phyloP scores from a whole-genome alignment of 2,329 filamentous ascomycete species.

The Fusarium gaditjirri region DNA sequence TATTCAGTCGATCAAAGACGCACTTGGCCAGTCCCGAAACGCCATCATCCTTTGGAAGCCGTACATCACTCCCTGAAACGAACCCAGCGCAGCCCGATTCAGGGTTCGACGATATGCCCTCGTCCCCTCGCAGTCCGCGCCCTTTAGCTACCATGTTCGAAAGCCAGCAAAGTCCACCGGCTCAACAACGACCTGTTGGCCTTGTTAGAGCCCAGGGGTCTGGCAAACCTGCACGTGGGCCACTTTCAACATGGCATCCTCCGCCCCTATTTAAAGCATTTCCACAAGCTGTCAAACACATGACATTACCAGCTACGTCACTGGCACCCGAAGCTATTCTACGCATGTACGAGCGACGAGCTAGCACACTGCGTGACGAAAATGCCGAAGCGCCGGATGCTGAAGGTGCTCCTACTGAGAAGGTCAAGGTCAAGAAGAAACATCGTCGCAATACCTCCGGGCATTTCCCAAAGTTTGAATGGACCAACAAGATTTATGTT shows the following conservation, averaged over 20 bases:
- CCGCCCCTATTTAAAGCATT: constrained; percentile 89
- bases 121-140: constrained; percentile 38
- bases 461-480: constrained; percentile 64
- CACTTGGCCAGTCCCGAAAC: constrained; percentile 47
- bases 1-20: constrained; percentile 61
- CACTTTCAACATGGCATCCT: constrained; percentile 66
- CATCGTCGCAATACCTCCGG: constrained; percentile 57
- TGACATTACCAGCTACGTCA: constrained; percentile 73
- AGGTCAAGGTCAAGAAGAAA: constrained; percentile 55
- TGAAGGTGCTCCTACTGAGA: constrained; percentile 45
- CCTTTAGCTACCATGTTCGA: constrained; percentile 44
- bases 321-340: constrained; percentile 76
- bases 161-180: constrained; percentile 21
- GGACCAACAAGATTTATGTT: constrained; percentile 78
- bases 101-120: constrained; percentile 51
- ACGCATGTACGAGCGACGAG: constrained; percentile 65
- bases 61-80: constrained; percentile 59
- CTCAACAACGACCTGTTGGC: constrained; percentile 14
- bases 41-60: constrained; percentile 53
- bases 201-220: constrained; percentile 28
- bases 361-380: constrained; percentile 37
- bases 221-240: constrained; percentile 43
- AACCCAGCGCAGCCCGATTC: constrained; percentile 50
- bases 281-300: constrained; percentile 82
- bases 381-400: constrained; percentile 16